A percentile compares a stretch with the other conserved stretches of the same genome.
Conservation (phyloP, 192 early-diverging fungal genomes). For the Coemansia guatemalensis region DNA sequence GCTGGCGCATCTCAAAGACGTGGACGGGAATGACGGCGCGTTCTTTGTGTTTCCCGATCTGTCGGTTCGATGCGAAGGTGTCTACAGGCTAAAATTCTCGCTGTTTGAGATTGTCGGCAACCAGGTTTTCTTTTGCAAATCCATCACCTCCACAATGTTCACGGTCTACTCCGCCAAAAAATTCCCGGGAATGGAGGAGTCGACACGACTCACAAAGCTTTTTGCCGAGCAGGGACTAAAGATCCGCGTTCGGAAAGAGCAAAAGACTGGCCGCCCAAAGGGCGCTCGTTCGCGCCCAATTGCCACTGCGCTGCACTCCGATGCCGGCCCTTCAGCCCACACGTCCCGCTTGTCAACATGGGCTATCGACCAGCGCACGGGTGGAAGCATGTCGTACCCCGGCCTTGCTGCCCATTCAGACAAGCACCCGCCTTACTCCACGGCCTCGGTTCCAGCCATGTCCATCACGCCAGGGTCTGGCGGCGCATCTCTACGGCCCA, state of each 20-base stretch:
- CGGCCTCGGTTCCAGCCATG: conserved; percentile 10
- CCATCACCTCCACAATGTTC: conserved; percentile 81
- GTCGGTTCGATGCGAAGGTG: conserved; percentile 91
- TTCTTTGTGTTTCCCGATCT: conserved; percentile 98
- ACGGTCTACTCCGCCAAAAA: conserved; percentile 92
- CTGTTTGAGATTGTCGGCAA: conserved; percentile 89
- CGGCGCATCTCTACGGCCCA: background rate
- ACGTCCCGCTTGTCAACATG: conserved; percentile 20
- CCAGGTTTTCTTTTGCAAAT: conserved; percentile 88
- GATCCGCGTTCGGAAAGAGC: conserved; percentile 91
- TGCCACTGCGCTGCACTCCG: conserved; percentile 27
- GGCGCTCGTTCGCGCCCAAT: conserved; percentile 44
- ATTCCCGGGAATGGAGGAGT: conserved; percentile 97
- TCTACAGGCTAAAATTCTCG: conserved; percentile 80
- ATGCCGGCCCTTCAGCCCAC: conserved; percentile 3
- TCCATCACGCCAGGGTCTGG: conserved; percentile 1
- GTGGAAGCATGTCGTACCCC: conserved; percentile 18
- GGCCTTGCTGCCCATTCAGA: conserved; percentile 18
- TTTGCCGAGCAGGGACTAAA: conserved; percentile 98
- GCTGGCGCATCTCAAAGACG: conserved; percentile 84
- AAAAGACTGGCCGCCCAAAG: conserved; percentile 49
- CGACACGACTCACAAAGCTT: conserved; percentile 80
- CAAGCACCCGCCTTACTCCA: conserved; percentile 9
- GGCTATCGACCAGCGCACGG: conserved; percentile 20
- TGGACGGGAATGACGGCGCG: conserved; percentile 82